Conservation (phyloP, 2,329 filamentous ascomycete species). For the Botrytis aclada region DNA sequence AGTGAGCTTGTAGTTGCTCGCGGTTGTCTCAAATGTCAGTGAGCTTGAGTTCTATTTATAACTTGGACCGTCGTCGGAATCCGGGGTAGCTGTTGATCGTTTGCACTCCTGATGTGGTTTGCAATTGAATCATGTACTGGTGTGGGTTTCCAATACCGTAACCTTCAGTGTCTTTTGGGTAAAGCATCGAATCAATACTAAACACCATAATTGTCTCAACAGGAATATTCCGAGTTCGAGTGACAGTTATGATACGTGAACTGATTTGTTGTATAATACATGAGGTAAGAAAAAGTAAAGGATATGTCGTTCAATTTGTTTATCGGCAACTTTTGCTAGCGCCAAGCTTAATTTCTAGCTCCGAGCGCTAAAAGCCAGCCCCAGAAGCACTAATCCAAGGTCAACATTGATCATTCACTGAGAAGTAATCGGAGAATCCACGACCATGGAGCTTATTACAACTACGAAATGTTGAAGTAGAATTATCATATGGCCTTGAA, state of each 20-base stretch:
- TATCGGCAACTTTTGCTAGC: background rate
- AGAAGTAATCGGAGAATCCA: background rate
- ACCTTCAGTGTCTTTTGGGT: background rate
- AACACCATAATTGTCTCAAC: background rate
- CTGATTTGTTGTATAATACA: background rate
- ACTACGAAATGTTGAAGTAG: background rate
- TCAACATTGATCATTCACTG: background rate
- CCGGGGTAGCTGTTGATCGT: background rate
- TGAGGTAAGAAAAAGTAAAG: background rate
- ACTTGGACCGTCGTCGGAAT: background rate
- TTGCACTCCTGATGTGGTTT: background rate
- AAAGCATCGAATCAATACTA: background rate
- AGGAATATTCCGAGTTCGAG: background rate
- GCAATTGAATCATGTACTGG: background rate
- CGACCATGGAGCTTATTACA: background rate
- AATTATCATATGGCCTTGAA: background rate
- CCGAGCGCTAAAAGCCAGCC: background rate
- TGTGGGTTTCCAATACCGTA: background rate
- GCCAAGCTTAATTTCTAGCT: background rate
- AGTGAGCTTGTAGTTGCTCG: background rate
- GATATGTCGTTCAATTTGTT: background rate
- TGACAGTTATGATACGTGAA: background rate
- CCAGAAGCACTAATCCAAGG: background rate
- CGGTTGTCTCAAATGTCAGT: background rate
- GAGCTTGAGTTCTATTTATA: background rate